A percentile compares a stretch with the other conserved stretches of the same genome.
Evolutionary conservation across 176 grass and related monocot species (phyloP).

Genomic region (Cenchrus americanus): DNA sequence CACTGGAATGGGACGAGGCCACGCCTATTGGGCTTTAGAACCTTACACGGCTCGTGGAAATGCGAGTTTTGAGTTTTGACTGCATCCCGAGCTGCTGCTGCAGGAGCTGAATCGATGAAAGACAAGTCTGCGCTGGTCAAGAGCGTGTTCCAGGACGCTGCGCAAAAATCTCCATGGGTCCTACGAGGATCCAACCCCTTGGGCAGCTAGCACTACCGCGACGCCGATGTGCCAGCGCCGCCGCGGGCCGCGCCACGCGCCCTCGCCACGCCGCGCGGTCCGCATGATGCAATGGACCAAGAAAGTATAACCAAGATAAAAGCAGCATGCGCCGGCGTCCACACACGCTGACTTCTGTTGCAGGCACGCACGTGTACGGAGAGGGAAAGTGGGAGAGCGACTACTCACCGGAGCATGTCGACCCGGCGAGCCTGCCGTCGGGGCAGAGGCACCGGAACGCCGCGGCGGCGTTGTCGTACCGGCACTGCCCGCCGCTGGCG

Average conservation of each 20-base stretch:
- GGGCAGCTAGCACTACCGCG: not conserved
- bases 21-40: not conserved
- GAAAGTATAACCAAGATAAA: not conserved
- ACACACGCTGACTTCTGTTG: not conserved
- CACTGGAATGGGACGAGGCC: not conserved
- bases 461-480: conserved; percentile 12
- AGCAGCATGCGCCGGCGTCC: not conserved
- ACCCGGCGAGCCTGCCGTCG: not conserved
- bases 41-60: not conserved
- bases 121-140: not conserved
- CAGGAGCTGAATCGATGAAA: not conserved
- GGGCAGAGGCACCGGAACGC: conserved; percentile 60
- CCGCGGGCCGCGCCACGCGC: not conserved
- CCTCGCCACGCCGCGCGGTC: not conserved
- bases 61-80: not conserved
- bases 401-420: conserved; percentile 47
- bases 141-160: not conserved
- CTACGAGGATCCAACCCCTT: not conserved
- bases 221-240: not conserved
- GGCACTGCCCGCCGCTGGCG: conserved; percentile 49
- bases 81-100: not conserved
- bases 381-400: not conserved
- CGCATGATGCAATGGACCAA: not conserved
- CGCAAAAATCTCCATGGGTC: too few relatives aligned
- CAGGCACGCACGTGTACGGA: not conserved